Evolutionary conservation across 306 rosid genomes (phyloP), one percentile per base, ranked within the genome.

Genomic region (Gastrolobium villosum): DNA sequence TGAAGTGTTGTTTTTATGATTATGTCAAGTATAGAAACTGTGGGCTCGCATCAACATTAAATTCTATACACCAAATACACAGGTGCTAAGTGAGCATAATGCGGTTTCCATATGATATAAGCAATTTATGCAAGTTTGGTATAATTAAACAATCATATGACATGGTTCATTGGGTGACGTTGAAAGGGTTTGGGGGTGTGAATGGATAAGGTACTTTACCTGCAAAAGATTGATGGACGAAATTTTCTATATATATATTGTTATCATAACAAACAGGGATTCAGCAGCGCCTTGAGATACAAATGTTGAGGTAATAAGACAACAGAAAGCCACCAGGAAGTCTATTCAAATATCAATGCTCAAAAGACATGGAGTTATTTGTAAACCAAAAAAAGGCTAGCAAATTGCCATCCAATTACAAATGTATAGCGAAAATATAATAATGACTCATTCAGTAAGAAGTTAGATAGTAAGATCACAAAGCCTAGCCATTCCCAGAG

Each of bases 31-130:
- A 63, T 10, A 35, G 30, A n/a, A 61, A 43, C 49, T 35, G 53
- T n/a, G 20, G 59, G 45, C 44, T 82, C 60, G 32, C 39, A 65
- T 35, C 61, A n/a, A 71, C 35, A 56, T 44, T 55, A 44, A 72
- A 31, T 64, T 41, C 34, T 39, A 54, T 48, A 49, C 4, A 44
- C 69, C 59, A 45, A 65, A 81, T 43, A n/a, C 53, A 82, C 31
- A 31, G 5, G 54, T 53, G 41, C 64, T 43, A 10, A 39, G 56
- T 43, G 53, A 37, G 56, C 62, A 36, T 49, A 67, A 81, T 59
- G 46, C 7, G 36, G 65, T 68, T 48, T 69, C 62, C 70, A 56
- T 49, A 59, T 40, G n/a, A 74, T 9, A 28, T 5, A 68, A 15
- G 14, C 49, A 54, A 45, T 34, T 44, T 43, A 35, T 44, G 65